phyloP scores from a whole-genome alignment of 2,329 filamentous ascomycete species.

The Daldinia sp. region DNA sequence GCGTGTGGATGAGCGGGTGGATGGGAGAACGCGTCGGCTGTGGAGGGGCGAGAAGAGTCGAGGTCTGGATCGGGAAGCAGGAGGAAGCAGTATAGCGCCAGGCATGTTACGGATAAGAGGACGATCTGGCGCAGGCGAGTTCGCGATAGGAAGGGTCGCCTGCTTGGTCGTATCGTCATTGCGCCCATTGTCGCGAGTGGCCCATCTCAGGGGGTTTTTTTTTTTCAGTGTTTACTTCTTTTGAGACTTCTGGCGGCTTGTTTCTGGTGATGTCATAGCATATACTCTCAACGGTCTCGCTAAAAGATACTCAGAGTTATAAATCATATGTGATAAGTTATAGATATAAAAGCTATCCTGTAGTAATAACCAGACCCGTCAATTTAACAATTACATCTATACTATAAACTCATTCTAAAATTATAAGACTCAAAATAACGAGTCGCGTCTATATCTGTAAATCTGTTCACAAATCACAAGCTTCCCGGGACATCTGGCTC shows the following conservation, averaged over 20 bases:
- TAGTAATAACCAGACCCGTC: background rate
- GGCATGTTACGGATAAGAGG: slow-evolving; percentile 40
- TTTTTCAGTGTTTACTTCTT: background rate
- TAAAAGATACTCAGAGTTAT: too few relatives aligned
- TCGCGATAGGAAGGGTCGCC: background rate
- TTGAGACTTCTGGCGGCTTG: background rate
- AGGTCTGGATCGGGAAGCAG: slow-evolving; percentile 37
- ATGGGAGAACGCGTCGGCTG: slow-evolving; percentile 24
- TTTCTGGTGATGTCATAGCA: background rate
- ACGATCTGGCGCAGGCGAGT: slow-evolving; percentile 43
- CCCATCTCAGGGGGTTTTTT: slow-evolving; percentile 16
- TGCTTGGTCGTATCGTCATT: slow-evolving; percentile 30
- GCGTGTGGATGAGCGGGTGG: slow-evolving; percentile 2
- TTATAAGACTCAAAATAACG: background rate
- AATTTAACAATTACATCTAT: background rate
- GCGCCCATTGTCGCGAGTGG: slow-evolving; percentile 8
- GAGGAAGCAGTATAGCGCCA: slow-evolving; percentile 44
- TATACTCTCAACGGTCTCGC: background rate
- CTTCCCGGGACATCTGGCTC: slow-evolving; percentile 31
- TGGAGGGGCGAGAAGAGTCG: slow-evolving; percentile 25
- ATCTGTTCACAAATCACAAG: slow-evolving; percentile 23
- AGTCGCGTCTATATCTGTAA: slow-evolving; percentile 5
- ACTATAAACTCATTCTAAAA: background rate
- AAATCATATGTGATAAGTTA: too few relatives aligned
- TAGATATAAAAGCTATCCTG: too few relatives aligned